phyloP scores from a whole-genome alignment of 768 basidiomycete species.

The Mycena maculata region DNA sequence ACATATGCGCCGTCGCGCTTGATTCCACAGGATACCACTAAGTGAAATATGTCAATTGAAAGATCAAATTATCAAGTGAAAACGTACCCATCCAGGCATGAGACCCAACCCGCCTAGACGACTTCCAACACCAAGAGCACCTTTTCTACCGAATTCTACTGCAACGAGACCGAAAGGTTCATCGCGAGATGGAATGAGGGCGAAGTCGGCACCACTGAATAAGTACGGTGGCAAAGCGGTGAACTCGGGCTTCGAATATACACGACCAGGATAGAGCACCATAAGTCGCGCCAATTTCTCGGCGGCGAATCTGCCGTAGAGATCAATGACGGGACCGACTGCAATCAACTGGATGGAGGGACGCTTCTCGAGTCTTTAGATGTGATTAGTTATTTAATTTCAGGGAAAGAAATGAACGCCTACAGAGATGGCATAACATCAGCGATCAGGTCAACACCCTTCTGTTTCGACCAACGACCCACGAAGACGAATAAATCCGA shows the following conservation, averaged over 20 bases:
- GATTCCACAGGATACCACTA: conserved; percentile 99
- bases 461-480: conserved; percentile 98
- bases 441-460: conserved; percentile 97
- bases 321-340: conserved; percentile 94
- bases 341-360: conserved; percentile 87
- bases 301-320: conserved; percentile 95
- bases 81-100: conserved; percentile 96
- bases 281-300: conserved; percentile 93
- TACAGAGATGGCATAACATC: conserved; percentile 93
- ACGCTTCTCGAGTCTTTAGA: conserved; percentile 82
- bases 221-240: conserved; percentile 93
- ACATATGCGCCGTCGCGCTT: conserved; percentile 91
- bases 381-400: conserved; percentile 18
- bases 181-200: conserved; percentile 94
- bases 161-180: conserved; percentile 97
- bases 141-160: conserved; percentile 96
- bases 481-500: conserved; percentile 96
- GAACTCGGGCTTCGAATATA: conserved; percentile 95
- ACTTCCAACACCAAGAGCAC: conserved; percentile 94
- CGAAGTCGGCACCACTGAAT: conserved; percentile 96
- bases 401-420: conserved; percentile 40
- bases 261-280: conserved; percentile 95
- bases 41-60: conserved; percentile 17
- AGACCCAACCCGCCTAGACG: conserved; percentile 94
- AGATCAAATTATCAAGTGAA: too few species aligned